Evolutionary conservation across 148 eudicot genomes (phyloP).

Genomic region (Camellia lanceoleosa): DNA sequence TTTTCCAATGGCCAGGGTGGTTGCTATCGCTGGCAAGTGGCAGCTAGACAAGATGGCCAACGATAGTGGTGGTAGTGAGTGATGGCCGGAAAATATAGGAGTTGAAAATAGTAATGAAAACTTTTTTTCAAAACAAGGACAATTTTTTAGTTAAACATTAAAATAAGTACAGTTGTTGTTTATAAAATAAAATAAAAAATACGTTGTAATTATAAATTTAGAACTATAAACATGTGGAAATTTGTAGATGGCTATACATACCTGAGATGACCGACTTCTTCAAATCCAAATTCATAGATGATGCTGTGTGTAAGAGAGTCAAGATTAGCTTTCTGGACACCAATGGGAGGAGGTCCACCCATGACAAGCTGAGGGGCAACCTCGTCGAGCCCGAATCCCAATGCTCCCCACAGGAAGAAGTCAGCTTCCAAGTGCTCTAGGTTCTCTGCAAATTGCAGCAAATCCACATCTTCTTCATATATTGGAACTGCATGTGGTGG

Average conservation of each 20-base stretch:
- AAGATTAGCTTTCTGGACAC: conserved; percentile 66
- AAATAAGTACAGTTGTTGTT: no score
- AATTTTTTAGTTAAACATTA: no score
- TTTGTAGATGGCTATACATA: not conserved
- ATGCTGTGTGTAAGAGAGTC: conserved; percentile 30
- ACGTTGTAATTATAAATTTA: no score
- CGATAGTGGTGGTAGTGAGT: no score
- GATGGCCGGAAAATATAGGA: no score
- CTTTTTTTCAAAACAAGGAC: no score
- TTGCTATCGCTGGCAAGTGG: no score
- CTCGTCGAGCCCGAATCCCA: conserved; percentile 59
- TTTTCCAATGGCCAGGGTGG: no score
- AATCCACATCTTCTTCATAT: conserved; percentile 30
- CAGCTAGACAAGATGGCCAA: no score
- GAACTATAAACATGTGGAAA: no score
- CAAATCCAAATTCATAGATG: conserved; percentile 48
- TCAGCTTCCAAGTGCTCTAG: conserved; percentile 65
- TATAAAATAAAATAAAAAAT: no score
- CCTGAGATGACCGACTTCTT: conserved; percentile 84
- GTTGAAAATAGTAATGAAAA: no score
- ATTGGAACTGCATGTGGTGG: conserved; percentile 37
- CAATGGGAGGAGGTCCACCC: conserved; percentile 78
- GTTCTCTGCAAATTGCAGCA: conserved; percentile 59
- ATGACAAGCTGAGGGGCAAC: conserved; percentile 41
- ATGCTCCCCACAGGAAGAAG: conserved; percentile 55